Conservation (phyloP, 257 asterid species). For the Sherardia arvensis region DNA sequence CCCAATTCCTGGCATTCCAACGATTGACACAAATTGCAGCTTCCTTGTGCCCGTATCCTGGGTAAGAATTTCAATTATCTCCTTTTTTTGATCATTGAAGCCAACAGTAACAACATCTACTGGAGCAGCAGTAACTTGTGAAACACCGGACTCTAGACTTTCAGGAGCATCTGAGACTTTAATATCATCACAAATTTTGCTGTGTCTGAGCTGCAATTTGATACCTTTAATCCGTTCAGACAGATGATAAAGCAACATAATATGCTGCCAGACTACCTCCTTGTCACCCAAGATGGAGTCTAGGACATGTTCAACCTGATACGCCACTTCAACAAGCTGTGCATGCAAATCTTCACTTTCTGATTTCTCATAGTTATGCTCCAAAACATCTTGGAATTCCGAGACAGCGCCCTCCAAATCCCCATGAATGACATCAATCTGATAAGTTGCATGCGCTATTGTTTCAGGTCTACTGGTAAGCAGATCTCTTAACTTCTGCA, state of each 20-base stretch:
- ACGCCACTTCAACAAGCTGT: background rate
- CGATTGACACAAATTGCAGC: background rate
- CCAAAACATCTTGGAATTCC: background rate
- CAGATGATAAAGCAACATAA: background rate
- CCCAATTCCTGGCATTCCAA: background rate
- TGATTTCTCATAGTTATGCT: background rate
- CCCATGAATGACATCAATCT: background rate
- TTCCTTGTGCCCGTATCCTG: background rate
- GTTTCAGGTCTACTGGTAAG: background rate
- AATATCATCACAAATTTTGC: background rate
- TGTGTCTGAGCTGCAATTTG: background rate
- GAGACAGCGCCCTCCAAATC: background rate
- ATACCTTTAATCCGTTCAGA: background rate
- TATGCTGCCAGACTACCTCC: background rate
- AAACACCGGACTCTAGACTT: background rate
- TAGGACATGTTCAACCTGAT: slow-evolving; percentile 2
- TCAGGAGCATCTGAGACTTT: background rate
- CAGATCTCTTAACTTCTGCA: background rate
- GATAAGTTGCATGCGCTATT: background rate
- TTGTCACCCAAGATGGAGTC: background rate
- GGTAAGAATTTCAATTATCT: background rate
- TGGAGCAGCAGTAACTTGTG: background rate
- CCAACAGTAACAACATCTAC: background rate
- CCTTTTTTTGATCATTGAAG: background rate
- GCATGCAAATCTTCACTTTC: background rate